A percentile compares a stretch with the other conserved stretches of the same genome.
Evolutionary conservation across 306 rosid genomes (phyloP).

Genomic region (Citrullus amarus): DNA sequence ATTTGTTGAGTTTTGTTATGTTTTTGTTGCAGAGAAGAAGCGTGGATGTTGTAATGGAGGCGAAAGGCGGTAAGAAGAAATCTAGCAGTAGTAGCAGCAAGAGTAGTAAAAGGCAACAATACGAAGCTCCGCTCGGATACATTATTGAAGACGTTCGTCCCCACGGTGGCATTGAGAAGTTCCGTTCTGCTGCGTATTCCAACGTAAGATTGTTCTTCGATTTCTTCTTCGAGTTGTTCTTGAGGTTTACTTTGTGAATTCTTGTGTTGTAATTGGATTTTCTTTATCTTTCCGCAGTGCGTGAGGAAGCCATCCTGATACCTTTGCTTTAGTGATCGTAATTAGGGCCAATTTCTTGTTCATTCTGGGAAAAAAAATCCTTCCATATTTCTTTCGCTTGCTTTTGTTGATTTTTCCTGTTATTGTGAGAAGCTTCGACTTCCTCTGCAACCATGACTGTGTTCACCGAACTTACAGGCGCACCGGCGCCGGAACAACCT

Average conservation of each 20-base stretch:
- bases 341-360: not conserved
- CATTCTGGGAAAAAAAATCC: not conserved
- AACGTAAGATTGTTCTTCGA: slow-evolving; percentile 25
- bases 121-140: slow-evolving; percentile 56
- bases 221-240: not conserved
- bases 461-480: not conserved
- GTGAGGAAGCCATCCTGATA: slow-evolving; percentile 49
- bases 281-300: slow-evolving; percentile 24
- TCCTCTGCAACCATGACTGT: slow-evolving; percentile 2
- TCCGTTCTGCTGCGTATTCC: slow-evolving; percentile 56
- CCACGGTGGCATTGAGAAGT: slow-evolving; percentile 50
- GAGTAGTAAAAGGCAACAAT: slow-evolving; percentile 15
- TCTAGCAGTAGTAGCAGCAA: slow-evolving; percentile 28
- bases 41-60: slow-evolving; percentile 49
- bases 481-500: not conserved
- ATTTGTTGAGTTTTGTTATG: not conserved
- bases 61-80: slow-evolving; percentile 37
- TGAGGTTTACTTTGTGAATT: not conserved
- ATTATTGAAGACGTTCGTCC: slow-evolving; percentile 65
- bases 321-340: not conserved
- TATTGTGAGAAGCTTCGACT: not conserved
- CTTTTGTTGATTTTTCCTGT: not conserved
- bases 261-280: not conserved
- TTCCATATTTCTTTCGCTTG: not conserved
- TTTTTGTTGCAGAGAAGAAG: slow-evolving; percentile 18